Conservation (phyloP, 345 rosid species). For the Psidium guajava region DNA sequence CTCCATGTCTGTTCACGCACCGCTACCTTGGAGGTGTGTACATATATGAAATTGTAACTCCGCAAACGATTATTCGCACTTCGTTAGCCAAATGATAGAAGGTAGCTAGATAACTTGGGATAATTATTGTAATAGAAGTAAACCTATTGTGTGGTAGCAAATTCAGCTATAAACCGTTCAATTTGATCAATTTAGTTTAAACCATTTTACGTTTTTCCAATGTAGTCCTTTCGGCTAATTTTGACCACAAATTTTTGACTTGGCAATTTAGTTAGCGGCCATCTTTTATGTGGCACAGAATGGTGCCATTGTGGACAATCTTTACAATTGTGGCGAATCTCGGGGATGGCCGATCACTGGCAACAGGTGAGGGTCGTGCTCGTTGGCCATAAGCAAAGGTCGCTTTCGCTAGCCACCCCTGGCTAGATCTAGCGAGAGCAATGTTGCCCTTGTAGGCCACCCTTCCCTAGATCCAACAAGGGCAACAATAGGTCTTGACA, state of each 20-base stretch:
- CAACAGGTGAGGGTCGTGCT: too few relatives aligned
- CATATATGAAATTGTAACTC: not conserved
- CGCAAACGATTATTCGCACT: not conserved
- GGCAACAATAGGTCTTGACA: too few relatives aligned
- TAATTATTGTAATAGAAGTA: not conserved
- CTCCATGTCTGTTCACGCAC: not conserved
- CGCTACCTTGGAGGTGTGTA: not conserved
- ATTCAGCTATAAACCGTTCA: not conserved
- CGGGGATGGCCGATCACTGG: too few relatives aligned
- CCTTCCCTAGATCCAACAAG: too few relatives aligned
- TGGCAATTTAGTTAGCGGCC: rapidly evolving
- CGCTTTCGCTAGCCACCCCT: too few relatives aligned
- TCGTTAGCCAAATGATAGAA: not conserved
- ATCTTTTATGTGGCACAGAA: too few relatives aligned
- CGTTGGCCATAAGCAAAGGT: too few relatives aligned
- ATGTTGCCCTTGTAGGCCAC: too few relatives aligned
- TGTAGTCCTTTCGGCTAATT: not conserved
- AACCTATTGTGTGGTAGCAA: not conserved
- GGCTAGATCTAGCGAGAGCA: too few relatives aligned
- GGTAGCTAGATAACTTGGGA: not conserved
- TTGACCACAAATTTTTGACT: not conserved
- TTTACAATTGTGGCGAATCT: not conserved
- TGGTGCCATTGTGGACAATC: not conserved
- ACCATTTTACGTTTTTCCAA: not conserved
- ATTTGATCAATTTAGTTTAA: not conserved